These are phyloP conservation scores for Fusarium guadeloupense DNA, from an alignment of 2,329 filamentous ascomycete species.

Conservation along the genomic window DNA sequence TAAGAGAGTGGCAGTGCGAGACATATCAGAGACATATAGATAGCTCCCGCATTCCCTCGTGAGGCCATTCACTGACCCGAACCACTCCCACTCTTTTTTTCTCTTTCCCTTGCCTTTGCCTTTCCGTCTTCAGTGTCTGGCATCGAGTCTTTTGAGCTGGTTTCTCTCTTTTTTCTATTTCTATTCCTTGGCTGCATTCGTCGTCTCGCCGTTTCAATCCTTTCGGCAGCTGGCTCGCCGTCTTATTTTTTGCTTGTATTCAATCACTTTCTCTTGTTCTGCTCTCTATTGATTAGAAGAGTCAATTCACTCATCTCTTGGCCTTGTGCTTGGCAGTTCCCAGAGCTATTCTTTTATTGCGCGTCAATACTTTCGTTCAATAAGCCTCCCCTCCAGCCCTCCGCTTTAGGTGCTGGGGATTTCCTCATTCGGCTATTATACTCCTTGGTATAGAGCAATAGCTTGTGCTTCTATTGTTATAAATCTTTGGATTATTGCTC, in stretches of 20 bases:
- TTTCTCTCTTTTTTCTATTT: no score
- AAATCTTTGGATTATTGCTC: constrained; percentile 3
- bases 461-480: constrained; percentile 27
- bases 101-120: constrained; percentile 1
- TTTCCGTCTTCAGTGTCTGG: constrained; percentile 39
- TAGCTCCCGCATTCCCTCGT: constrained; percentile 39
- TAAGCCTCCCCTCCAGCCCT: constrained; percentile 25
- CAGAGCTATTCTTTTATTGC: constrained; percentile 10
- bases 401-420: constrained; percentile 22
- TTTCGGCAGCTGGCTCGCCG: constrained; percentile 46
- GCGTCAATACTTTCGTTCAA: constrained; percentile 9
- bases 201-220: constrained; percentile 45
- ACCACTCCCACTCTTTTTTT: constrained; percentile 19
- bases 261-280: constrained; percentile 9
- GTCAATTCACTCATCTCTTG: constrained; percentile 22
- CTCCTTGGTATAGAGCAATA: constrained; percentile 28
- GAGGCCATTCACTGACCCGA: constrained; percentile 27
- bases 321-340: constrained; percentile 33
- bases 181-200: constrained; percentile 28
- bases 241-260: constrained; percentile 9
- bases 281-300: constrained; percentile 26
- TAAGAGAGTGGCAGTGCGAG: neutral
- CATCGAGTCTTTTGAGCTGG: constrained; percentile 16
- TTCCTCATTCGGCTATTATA: constrained; percentile 11
- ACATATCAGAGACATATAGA: constrained; percentile 40